These are phyloP conservation scores for Trichomonas tenax DNA, from an alignment of 208 protist species.

Conservation along the genomic window DNA sequence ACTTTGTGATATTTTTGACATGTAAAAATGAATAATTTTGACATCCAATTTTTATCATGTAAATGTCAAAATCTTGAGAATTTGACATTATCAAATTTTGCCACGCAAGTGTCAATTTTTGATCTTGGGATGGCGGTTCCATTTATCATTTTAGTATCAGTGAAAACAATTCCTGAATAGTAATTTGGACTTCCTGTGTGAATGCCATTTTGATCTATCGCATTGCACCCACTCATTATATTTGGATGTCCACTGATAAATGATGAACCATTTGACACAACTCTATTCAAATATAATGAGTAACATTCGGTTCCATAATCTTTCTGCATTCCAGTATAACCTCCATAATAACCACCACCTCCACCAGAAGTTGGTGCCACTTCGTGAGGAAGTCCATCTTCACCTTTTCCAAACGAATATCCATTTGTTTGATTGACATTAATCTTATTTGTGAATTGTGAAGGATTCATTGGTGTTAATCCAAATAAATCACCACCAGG, in stretches of 20 bases:
- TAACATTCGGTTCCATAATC: too few species aligned
- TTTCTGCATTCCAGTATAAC: background rate
- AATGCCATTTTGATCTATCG: background rate
- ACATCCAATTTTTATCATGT: too few species aligned
- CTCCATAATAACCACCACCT: background rate
- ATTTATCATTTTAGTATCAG: too few species aligned
- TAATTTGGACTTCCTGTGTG: background rate
- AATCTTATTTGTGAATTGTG: too few species aligned
- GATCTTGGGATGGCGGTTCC: too few species aligned
- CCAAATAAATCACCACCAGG: background rate
- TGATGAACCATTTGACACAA: background rate
- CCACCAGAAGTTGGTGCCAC: background rate
- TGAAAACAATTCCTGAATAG: background rate
- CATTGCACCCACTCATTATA: background rate
- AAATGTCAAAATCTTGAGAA: too few species aligned
- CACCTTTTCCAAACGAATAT: background rate
- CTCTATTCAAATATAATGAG: background rate
- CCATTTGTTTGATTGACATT: background rate
- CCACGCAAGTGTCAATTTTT: too few species aligned
- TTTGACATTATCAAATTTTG: too few species aligned
- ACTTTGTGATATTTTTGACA: too few species aligned
- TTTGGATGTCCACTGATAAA: background rate
- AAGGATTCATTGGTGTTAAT: background rate
- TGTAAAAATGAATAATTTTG: too few species aligned
- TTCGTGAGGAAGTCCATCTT: background rate